phyloP scores from a whole-genome alignment of 306 rosid species.

The Nissolia schottii region DNA sequence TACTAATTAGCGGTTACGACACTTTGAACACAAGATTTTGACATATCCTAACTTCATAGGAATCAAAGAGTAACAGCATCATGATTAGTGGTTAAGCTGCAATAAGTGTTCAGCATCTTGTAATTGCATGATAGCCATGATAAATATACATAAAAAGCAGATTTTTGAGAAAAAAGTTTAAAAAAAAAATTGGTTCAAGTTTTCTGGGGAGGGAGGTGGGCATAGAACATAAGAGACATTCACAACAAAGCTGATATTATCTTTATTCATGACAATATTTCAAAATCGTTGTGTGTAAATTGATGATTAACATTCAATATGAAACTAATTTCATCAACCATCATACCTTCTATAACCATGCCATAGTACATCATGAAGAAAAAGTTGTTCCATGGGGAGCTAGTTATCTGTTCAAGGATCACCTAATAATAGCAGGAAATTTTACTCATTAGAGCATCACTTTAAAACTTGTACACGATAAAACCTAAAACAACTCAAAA shows the following conservation, averaged over 20 bases:
- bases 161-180: neutral
- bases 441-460: slow-evolving; percentile 21
- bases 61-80: neutral
- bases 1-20: neutral
- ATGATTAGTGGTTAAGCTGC: neutral
- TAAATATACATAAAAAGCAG: neutral
- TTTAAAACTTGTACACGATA: neutral
- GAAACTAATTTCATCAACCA: neutral
- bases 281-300: neutral
- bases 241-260: slow-evolving; percentile 1
- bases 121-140: neutral
- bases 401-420: slow-evolving; percentile 73
- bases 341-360: slow-evolving; percentile 81
- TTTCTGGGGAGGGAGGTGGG: neutral
- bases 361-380: slow-evolving; percentile 88
- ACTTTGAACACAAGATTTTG: neutral
- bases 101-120: neutral
- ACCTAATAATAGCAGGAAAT: slow-evolving; percentile 52
- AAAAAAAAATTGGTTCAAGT: neutral
- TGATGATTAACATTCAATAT: neutral
- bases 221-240: neutral
- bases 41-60: neutral
- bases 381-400: slow-evolving; percentile 88
- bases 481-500: slow-evolving; percentile 10
- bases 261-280: neutral